Evolutionary conservation across 768 basidiomycete genomes (phyloP), one percentile per base, ranked within the genome.

Genomic region (Psilocybe cyanescens): DNA sequence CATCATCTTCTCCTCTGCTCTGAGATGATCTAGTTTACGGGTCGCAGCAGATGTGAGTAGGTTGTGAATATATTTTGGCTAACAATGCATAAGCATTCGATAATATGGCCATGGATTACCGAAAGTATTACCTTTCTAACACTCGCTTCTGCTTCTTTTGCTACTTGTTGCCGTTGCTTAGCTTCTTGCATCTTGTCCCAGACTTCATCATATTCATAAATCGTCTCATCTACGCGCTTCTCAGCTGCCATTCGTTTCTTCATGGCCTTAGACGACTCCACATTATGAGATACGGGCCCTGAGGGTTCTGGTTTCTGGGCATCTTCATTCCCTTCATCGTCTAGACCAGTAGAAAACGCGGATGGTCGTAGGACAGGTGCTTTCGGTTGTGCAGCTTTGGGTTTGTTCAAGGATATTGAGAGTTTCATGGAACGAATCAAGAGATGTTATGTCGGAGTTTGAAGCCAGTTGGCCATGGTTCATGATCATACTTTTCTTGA

Each of bases 1-100:
- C 72, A 98, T 90, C 91, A 97, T 91, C 81, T 99, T 98, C 76
- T 99, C 97, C 75, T 99, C 97, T 0, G 97, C 97, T 57, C 95
- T 83, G 9, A 99, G 76, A 68, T 93, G 85, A 73, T 99, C 97
- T 51, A 97, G 74, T 68, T 89, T 87, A 28, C 97, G 84, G 29
- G 94, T 94, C n/a, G 88, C 87, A 30, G 97, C 95, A 7, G 93
- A 86, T 14, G 78, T 76, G 2, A 99, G 79, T 35, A 99, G 83
- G 28, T 83, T 86, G 41, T 83, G 82, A 55, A 99, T 97, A 70
- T 99, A 99, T 78, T 97, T 98, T 1, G 97, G 97, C 93, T 96
- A 54, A 48, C 35, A 44, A n/a, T 14, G 33, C 53, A 41, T 59
- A 28, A 58, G 66, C 49, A n/a, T 41, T 37, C 28, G 16, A 49